These are phyloP conservation scores for Cylindrodendrum hubeiense DNA, from an alignment of 2,329 filamentous ascomycete genomes.

Conservation along the genomic window DNA sequence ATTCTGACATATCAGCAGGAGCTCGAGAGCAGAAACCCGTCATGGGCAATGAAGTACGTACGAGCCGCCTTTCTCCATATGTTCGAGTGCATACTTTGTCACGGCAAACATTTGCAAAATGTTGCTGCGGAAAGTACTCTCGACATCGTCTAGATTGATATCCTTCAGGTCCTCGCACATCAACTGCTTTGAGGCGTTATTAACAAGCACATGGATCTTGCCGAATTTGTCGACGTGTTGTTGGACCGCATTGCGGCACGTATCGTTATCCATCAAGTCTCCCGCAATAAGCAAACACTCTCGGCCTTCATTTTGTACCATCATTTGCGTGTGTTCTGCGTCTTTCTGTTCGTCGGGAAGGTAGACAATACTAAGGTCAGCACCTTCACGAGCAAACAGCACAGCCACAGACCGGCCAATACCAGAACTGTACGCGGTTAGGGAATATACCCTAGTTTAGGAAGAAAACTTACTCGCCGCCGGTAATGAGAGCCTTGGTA, in stretches of 20 bases:
- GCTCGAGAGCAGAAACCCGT: background rate
- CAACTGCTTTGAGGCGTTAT: constrained; percentile 70
- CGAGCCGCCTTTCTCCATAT: constrained; percentile 64
- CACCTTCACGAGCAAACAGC: constrained; percentile 69
- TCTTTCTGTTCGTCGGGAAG: constrained; percentile 68
- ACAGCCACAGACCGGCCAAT: constrained; percentile 68
- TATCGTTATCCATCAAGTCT: constrained; percentile 62
- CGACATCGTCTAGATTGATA: constrained; percentile 66
- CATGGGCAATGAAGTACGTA: constrained; percentile 41
- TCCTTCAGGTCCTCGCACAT: constrained; percentile 65
- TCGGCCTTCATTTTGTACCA: constrained; percentile 63
- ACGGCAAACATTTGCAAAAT: constrained; percentile 71
- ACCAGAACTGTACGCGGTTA: constrained; percentile 55
- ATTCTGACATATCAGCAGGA: constrained; percentile 52
- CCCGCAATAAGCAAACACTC: constrained; percentile 61
- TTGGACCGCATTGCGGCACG: constrained; percentile 64
- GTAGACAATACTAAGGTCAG: constrained; percentile 67
- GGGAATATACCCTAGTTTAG: background rate
- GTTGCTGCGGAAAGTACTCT: constrained; percentile 69
- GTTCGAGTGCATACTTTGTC: constrained; percentile 66
- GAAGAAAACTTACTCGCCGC: constrained; percentile 61
- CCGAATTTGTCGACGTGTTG: constrained; percentile 64
- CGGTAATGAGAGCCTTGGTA: constrained; percentile 66
- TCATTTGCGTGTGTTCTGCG: constrained; percentile 64
- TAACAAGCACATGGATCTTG: constrained; percentile 64